Percentiles rank a stretch among this genome's conserved stretches.
These are phyloP conservation scores for Allium fistulosum DNA, from an alignment of 106 monocot species.

Conservation along the genomic window DNA sequence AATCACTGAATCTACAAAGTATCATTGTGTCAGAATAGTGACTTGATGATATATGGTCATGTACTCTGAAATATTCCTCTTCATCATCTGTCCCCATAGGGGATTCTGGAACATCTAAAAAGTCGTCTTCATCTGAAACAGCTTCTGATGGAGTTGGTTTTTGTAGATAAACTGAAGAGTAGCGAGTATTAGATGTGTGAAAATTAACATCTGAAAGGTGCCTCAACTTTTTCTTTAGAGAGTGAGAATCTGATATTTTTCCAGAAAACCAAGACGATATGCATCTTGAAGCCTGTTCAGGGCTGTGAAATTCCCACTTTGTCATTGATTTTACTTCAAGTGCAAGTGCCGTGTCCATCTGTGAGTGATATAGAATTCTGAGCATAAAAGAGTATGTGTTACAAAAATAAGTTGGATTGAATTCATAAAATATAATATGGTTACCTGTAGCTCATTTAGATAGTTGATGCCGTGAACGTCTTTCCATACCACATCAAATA, in stretches of 20 bases:
- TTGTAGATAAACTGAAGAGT: constrained; percentile 10
- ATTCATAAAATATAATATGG: background rate
- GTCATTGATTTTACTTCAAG: constrained; percentile 56
- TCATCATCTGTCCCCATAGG: background rate
- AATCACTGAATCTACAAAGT: constrained; percentile 44
- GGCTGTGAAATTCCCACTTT: constrained; percentile 64
- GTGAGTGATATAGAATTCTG: constrained; percentile 14
- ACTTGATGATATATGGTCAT: constrained; percentile 11
- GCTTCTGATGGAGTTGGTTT: constrained; percentile 4
- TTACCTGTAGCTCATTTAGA: constrained; percentile 71
- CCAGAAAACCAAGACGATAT: constrained; percentile 49
- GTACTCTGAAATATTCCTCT: background rate
- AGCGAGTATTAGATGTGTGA: constrained; percentile 8
- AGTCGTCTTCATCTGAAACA: constrained; percentile 23
- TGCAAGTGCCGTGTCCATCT: constrained; percentile 55
- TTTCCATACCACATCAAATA: constrained; percentile 58
- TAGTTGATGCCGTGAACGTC: constrained; percentile 74
- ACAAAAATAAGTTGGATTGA: background rate
- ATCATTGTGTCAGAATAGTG: constrained; percentile 29
- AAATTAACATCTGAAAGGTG: constrained; percentile 17
- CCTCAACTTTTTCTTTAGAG: constrained; percentile 25
- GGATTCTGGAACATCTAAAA: constrained; percentile 26
- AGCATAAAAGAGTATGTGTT: constrained; percentile 4
- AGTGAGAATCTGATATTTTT: constrained; percentile 22
- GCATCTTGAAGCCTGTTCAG: constrained; percentile 39